Evolutionary conservation across 2,329 filamentous ascomycete species (phyloP).

Genomic region (Leptographium wingfieldii): DNA sequence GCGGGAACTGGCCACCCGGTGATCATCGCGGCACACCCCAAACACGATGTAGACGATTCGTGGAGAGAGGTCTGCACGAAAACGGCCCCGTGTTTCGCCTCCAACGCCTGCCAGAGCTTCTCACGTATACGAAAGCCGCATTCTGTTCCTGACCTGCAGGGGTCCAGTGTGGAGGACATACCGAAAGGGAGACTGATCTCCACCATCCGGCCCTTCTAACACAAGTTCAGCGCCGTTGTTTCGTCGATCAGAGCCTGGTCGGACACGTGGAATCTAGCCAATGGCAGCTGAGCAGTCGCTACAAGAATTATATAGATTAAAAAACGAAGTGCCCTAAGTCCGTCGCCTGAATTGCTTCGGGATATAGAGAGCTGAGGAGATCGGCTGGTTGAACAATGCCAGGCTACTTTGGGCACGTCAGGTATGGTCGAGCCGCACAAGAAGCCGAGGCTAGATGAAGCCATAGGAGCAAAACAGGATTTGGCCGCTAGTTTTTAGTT

Average conservation of each 20-base stretch:
- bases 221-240: background rate
- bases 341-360: background rate
- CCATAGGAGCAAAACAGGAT: background rate
- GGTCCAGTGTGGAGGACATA: background rate
- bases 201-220: background rate
- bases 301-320: background rate
- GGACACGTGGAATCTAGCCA: background rate
- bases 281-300: background rate
- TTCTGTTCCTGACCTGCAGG: background rate
- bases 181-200: background rate
- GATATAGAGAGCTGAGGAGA: background rate
- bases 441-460: background rate
- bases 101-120: background rate
- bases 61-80: background rate
- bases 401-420: background rate
- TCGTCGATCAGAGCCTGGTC: background rate
- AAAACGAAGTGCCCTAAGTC: background rate
- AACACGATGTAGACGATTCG: background rate
- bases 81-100: background rate
- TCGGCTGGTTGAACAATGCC: background rate
- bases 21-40: background rate
- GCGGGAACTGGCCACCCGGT: background rate
- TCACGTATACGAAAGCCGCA: background rate
- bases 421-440: background rate
- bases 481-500: background rate